A percentile compares a stretch with the other conserved stretches of the same genome.
Conservation (phyloP, 148 eudicot genomes). For the Cornus controversa region DNA sequence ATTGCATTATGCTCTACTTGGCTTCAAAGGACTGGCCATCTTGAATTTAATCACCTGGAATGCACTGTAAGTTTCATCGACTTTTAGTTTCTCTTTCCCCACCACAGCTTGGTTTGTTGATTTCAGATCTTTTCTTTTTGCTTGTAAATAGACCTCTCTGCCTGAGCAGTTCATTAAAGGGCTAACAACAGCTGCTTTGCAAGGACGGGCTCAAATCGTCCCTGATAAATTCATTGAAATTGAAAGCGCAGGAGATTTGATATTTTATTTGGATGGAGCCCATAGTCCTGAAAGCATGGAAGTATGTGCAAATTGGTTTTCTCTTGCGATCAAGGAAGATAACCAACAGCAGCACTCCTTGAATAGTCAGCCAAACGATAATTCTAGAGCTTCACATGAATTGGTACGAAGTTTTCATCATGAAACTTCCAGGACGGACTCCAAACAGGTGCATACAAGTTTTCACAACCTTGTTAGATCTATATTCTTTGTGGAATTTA, state of each 20-base stretch:
- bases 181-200: constrained; percentile 66
- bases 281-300: constrained; percentile 99
- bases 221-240: constrained; percentile 52
- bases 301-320: constrained; percentile 95
- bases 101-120: not conserved
- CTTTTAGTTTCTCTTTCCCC: constrained; percentile 2
- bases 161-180: constrained; percentile 85
- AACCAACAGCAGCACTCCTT: constrained; percentile 23
- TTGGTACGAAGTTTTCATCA: constrained; percentile 31
- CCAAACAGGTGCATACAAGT: constrained; percentile 57
- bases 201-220: constrained; percentile 91
- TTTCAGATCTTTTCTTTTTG: constrained; percentile 15
- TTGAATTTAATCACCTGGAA: constrained; percentile 47
- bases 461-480: not conserved
- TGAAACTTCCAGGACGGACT: constrained; percentile 35
- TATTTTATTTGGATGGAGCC: constrained; percentile 94
- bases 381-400: constrained; percentile 31
- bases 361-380: constrained; percentile 22
- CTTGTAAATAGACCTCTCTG: constrained; percentile 54
- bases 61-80: constrained; percentile 44
- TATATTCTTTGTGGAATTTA: not conserved
- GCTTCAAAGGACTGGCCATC: constrained; percentile 80
- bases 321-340: constrained; percentile 51
- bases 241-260: constrained; percentile 66
- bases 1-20: constrained; percentile 82